Conservation (phyloP, 2,329 filamentous ascomycete genomes). For the Microsporum canis region DNA sequence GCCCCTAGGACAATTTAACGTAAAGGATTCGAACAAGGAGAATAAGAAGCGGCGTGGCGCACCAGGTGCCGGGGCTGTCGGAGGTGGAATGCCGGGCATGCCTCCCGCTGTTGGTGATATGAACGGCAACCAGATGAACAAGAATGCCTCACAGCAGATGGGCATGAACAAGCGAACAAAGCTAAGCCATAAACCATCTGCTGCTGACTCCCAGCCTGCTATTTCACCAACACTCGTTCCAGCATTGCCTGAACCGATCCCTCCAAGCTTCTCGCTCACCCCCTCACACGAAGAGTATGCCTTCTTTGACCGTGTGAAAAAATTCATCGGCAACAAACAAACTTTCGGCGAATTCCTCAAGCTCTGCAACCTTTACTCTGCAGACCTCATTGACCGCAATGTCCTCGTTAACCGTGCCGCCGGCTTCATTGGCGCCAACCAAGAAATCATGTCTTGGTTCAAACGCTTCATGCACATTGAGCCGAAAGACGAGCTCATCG, state of each 20-base stretch:
- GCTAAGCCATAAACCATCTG: conserved; percentile 53
- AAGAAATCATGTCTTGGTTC: conserved; percentile 82
- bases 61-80: conserved; percentile 31
- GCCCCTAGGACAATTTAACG: conserved; percentile 87
- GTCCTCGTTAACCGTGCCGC: conserved; percentile 72
- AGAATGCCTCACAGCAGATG: conserved; percentile 28
- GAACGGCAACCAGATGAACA: conserved; percentile 24
- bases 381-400: conserved; percentile 79
- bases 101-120: conserved; percentile 22
- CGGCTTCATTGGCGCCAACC: conserved; percentile 75
- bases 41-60: conserved; percentile 72
- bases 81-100: conserved; percentile 21
- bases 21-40: conserved; percentile 72
- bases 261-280: conserved; percentile 60
- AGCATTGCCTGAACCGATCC: conserved; percentile 73
- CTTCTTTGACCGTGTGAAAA: conserved; percentile 95
- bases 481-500: conserved; percentile 63
- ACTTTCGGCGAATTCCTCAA: conserved; percentile 94
- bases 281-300: conserved; percentile 74
- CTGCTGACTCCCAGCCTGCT: conserved; percentile 43
- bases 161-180: conserved; percentile 54
- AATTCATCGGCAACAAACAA: conserved; percentile 84
- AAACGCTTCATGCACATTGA: conserved; percentile 66
- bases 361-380: conserved; percentile 87
- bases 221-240: conserved; percentile 83